Percentiles rank a stretch among this genome's conserved stretches.
Conservation (phyloP, 306 rosid species). For the Prunus davidiana region DNA sequence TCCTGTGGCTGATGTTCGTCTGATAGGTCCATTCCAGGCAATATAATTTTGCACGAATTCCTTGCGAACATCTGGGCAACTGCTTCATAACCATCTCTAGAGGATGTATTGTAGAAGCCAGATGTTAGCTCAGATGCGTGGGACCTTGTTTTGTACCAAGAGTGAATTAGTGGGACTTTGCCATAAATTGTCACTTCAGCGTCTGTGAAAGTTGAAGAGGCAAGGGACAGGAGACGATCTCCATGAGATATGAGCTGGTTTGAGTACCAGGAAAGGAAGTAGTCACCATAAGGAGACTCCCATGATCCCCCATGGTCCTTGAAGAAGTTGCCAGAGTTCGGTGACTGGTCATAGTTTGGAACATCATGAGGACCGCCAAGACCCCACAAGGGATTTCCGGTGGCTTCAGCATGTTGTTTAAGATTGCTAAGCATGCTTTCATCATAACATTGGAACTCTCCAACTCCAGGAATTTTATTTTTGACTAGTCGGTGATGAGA, state of each 20-base stretch:
- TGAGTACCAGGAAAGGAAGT: slow-evolving; percentile 97
- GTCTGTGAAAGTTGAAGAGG: slow-evolving; percentile 51
- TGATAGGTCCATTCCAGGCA: slow-evolving; percentile 85
- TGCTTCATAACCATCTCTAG: slow-evolving; percentile 59
- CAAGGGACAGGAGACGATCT: slow-evolving; percentile 58
- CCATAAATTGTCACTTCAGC: slow-evolving; percentile 45
- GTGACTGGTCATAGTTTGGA: slow-evolving; percentile 55
- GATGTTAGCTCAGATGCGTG: slow-evolving; percentile 83
- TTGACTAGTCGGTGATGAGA: slow-evolving; percentile 46
- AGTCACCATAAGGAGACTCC: slow-evolving; percentile 77
- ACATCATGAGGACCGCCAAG: slow-evolving; percentile 95
- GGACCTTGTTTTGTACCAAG: slow-evolving; percentile 74
- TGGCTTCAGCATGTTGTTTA: slow-evolving; percentile 67
- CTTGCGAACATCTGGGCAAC: slow-evolving; percentile 62
- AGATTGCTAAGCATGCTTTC: slow-evolving; percentile 69
- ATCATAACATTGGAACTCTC: slow-evolving; percentile 94
- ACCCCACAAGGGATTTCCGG: slow-evolving; percentile 86
- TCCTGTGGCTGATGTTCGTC: slow-evolving; percentile 56
- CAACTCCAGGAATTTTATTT: slow-evolving; percentile 43
- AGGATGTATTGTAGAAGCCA: slow-evolving; percentile 73
- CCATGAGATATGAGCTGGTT: slow-evolving; percentile 72
- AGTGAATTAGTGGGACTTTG: slow-evolving; percentile 64
- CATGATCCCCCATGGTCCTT: slow-evolving; percentile 69
- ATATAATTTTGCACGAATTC: slow-evolving; percentile 69
- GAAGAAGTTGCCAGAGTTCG: slow-evolving; percentile 52